Evolutionary conservation across 2,329 filamentous ascomycete genomes (phyloP), one percentile per base, ranked within the genome.

Genomic region (Penicillium sumatraense): DNA sequence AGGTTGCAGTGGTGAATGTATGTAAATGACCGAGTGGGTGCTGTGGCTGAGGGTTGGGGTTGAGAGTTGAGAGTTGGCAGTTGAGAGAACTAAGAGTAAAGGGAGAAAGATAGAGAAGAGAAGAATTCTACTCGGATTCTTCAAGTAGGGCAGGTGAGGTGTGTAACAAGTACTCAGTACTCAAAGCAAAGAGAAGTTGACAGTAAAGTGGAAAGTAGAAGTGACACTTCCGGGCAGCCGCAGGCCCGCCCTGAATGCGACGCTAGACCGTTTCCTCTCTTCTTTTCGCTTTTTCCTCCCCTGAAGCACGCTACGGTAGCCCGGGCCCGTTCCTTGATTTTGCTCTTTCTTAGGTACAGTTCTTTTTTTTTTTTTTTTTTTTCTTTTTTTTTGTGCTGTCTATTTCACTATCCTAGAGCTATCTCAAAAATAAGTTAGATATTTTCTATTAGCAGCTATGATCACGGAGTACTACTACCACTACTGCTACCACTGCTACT

Each of bases 171-270:
- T 16, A 36, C 33, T 36, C n/a, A 7, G 33, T 16, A 36, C 33
- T 13, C 13, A 36, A 10, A 27, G 33, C 33, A 36, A 36, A 36
- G 33, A 5, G n/a, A 14, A 36, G 33, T 16, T 8, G 33, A 16
- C 33, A 36, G 26, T 10, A 27, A 10, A 27, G 26, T 6, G 33
- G 33, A 36, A 14, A 36, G 26, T 27, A 27, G 26, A 27, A 27
- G 26, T 5, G 26, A 27, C n/a, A 23, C 27, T 44, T 44, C 40
- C 40, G 23, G 40, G 9, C 36, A 21, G 36, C 33, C 33, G 36
- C 40, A 44, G 40, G 40, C 21, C 40, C 40, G 23, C 38, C 38
- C 38, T 41, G 21, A 16, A 45, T 45, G 24, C 41, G 41, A 45
- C 41, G 41, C 40, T 44, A 44, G 40, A 27, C 40, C 21, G 11